Percentiles rank a stretch among this genome's conserved stretches.
Evolutionary conservation across 2,329 filamentous ascomycete genomes (phyloP).

Genomic region (Ciborinia camelliae): DNA sequence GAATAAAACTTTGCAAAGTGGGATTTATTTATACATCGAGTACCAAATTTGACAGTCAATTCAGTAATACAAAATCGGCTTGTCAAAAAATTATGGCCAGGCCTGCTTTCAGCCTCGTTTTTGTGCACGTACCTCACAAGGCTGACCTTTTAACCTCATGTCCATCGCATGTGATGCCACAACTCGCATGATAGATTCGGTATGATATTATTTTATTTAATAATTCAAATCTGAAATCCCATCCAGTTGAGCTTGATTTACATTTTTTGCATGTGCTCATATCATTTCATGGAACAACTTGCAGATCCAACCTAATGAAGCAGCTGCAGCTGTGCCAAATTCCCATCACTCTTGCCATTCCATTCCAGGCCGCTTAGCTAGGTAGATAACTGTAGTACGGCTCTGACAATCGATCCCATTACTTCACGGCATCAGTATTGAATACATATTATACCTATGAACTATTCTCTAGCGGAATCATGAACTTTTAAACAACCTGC

Average conservation of each 20-base stretch:
- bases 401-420: not conserved
- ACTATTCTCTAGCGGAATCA: not conserved
- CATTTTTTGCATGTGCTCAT: not conserved
- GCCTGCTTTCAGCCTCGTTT: not conserved
- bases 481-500: not conserved
- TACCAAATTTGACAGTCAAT: no score
- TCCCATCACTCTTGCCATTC: not conserved
- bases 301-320: not conserved
- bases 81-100: not conserved
- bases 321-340: not conserved
- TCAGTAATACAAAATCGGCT: no score
- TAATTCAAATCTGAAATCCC: not conserved
- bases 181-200: not conserved
- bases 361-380: not conserved
- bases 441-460: not conserved
- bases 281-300: not conserved
- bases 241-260: not conserved
- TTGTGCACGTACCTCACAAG: constrained; percentile 13
- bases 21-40: no score
- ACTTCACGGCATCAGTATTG: not conserved
- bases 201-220: not conserved
- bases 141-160: constrained; percentile 8
- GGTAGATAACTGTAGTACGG: no score
- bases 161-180: constrained; percentile 14
- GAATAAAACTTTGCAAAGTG: no score